A percentile compares a stretch with the other conserved stretches of the same genome.
These are phyloP conservation scores for Ilyonectria sp. DNA, from an alignment of 2,329 filamentous ascomycete genomes.

Conservation along the genomic window DNA sequence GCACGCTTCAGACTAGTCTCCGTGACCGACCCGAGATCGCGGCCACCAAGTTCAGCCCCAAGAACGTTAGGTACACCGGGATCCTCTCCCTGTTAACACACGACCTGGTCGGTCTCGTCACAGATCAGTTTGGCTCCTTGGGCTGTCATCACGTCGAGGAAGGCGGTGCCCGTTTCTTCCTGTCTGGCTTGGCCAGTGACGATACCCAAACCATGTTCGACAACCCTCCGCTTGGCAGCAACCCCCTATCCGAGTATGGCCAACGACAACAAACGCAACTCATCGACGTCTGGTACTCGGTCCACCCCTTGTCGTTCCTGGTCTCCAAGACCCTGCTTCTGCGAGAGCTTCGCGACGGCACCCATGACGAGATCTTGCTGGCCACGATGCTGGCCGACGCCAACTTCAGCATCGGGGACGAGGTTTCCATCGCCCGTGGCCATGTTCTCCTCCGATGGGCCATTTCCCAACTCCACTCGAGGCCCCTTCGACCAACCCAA, in stretches of 20 bases:
- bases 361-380: constrained; percentile 56
- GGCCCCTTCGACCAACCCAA: constrained; percentile 42
- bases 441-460: constrained; percentile 55
- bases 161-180: constrained; percentile 46
- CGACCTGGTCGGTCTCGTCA: constrained; percentile 51
- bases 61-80: constrained; percentile 43
- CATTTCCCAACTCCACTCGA: constrained; percentile 50
- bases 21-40: constrained; percentile 35
- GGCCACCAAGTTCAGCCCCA: constrained; percentile 36
- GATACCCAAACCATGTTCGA: constrained; percentile 52
- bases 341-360: constrained; percentile 55
- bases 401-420: constrained; percentile 52
- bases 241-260: constrained; percentile 50
- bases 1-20: constrained; percentile 27
- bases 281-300: constrained; percentile 59
- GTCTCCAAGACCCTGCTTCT: constrained; percentile 59
- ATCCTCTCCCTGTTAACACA: constrained; percentile 50
- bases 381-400: constrained; percentile 58
- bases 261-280: constrained; percentile 53
- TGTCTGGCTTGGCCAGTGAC: constrained; percentile 48
- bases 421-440: constrained; percentile 46
- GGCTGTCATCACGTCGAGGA: constrained; percentile 49
- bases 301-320: constrained; percentile 57
- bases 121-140: constrained; percentile 50
- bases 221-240: constrained; percentile 36